Evolutionary conservation across 805 yeast species (phyloP), one percentile per base, ranked within the genome.

Genomic region (Cyberlindnera misumaiensis): DNA sequence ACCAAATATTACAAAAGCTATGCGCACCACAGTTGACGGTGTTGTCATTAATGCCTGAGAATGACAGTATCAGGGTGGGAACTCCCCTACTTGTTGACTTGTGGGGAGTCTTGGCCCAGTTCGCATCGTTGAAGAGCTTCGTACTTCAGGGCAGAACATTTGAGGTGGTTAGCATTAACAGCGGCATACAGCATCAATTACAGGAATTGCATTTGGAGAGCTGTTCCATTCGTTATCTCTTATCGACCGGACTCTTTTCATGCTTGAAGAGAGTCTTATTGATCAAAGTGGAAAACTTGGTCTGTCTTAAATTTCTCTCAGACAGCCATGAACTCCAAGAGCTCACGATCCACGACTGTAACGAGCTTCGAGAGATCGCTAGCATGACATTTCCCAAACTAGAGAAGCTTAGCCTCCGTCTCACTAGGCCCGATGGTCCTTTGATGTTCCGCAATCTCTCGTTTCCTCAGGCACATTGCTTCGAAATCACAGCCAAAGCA

Each of bases 281-380:
- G 32, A 30, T 11, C 10, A 30, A 30, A 11, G 18, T 30, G 11
- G 32, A 17, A 6, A 15, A 17, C 20, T 16, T 30, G 22, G 8
- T 16, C 4, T 16, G 14, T 30, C 20, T 30, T 18, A n/a, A 17
- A 6, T 30, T 30, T 30, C 32, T 30, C 13, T 17, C 16, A 14
- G 22, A 16, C 8, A 1, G 17, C 22, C 20, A 13, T 25, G n/a
- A 14, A n/a, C 35, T 33, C 10, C n/a, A 26, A 11, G 4, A 24
- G n/a, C 12, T 33, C 3, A 11, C 17, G 13, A 25, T 33, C 15
- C 18, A 14, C 24, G 29, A 26, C 3, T 33, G 35, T 25, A 14
- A 33, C 11, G 30, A 33, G 6, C 35, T 33, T 25, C 29, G 18
- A 24, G 30, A 26, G 11, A 33, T 33, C 28, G 9, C 20, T 15